Conservation (phyloP, 192 early-diverging fungal genomes). For the Lobosporangium transversale region DNA sequence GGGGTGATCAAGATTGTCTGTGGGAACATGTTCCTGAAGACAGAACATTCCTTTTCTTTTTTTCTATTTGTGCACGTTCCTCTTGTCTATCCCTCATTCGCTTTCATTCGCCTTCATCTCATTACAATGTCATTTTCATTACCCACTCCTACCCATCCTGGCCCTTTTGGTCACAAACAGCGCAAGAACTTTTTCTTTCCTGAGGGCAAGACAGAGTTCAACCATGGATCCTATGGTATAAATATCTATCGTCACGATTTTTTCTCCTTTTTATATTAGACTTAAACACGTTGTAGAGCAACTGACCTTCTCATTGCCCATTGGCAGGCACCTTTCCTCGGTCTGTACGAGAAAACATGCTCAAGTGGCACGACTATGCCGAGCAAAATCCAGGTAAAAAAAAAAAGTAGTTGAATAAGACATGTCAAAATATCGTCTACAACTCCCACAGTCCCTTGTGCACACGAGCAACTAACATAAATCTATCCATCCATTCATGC, state of each 20-base stretch:
- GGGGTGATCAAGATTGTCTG: too few relatives aligned
- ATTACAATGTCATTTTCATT: background rate
- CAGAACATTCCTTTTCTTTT: background rate
- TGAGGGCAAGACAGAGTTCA: constrained; percentile 63
- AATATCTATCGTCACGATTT: too few relatives aligned
- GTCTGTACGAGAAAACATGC: constrained; percentile 35
- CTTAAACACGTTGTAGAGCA: background rate
- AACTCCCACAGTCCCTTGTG: too few relatives aligned
- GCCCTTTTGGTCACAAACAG: constrained; percentile 57
- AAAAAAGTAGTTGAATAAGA: too few relatives aligned
- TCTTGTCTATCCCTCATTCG: background rate
- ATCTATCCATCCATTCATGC: too few relatives aligned
- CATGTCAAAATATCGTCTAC: too few relatives aligned
- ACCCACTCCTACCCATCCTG: constrained; percentile 26
- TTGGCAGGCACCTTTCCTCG: constrained; percentile 27
- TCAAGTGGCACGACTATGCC: constrained; percentile 33
- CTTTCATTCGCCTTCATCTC: background rate
- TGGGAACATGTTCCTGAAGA: background rate
- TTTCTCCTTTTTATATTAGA: too few relatives aligned
- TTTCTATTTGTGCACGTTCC: background rate
- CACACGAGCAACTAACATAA: too few relatives aligned
- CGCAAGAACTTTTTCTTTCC: constrained; percentile 63
- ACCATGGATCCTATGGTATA: constrained; percentile 74
- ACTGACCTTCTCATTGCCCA: background rate
- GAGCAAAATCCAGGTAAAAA: constrained; percentile 37